Evolutionary conservation across 805 yeast species (phyloP), one percentile per base, ranked within the genome.

Genomic region (Metschnikowia colocasiae): DNA sequence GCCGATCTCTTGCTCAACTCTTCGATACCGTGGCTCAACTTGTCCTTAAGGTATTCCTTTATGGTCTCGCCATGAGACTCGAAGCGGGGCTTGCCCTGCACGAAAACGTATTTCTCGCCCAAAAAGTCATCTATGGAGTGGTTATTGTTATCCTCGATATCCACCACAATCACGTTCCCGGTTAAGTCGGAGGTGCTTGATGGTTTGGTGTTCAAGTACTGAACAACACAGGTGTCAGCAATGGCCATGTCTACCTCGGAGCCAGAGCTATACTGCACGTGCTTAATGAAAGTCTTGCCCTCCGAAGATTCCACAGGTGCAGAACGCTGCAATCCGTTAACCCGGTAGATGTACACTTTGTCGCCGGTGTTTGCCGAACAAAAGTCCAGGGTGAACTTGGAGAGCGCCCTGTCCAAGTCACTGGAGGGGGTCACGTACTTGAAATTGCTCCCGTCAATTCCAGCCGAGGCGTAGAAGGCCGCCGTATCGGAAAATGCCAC

Each of bases 71-170:
- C 49, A 29, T 47, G 57, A 34, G 61, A 47, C 18, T 55, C 58
- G 53, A 65, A 63, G 18, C 57, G 49, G 9, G 72, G 72, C 48
- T 57, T 60, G 6, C 66, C 65, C 51, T 67, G 71, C 27, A 67
- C 61, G 26, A 66, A 52, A 20, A 49, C 55, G 46, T 45, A 29
- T 38, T 33, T 22, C 18, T 43, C 44, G 32, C 37, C 35, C 50
- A 58, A 47, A 38, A 59, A 55, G 44, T 61, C 64, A 18, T 47
- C 60, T 22, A 60, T 47, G n/a, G 51, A 23, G 38, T 59, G 60
- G 13, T 15, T 34, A 2, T 38, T 19, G 18, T 49, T 55, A 45
- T 60, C 63, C 29, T 61, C 68, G 31, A 62, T 47, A 42, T 63
- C 67, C 32, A 61, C 54, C 25, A 63, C 52, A 27, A 55, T 49